Evolutionary conservation across 2,329 filamentous ascomycete species (phyloP).

Genomic region (Clathrospora elynae): DNA sequence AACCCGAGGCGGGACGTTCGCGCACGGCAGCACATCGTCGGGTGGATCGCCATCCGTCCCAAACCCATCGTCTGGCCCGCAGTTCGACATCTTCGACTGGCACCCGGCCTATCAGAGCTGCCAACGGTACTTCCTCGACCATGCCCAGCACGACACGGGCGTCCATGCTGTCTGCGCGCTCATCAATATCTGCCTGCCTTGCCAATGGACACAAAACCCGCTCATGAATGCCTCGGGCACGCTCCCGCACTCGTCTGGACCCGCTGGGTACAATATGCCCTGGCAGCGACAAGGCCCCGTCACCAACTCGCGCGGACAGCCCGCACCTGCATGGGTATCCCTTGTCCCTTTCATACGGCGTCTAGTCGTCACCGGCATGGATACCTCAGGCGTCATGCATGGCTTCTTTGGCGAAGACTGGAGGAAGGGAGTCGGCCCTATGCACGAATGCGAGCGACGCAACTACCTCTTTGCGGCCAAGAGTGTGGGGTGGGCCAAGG

Average conservation of each 20-base stretch:
- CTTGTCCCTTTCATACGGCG: constrained; percentile 89
- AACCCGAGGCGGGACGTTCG: constrained; percentile 34
- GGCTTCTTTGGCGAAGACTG: constrained; percentile 98
- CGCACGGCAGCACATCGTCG: constrained; percentile 31
- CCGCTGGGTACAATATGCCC: constrained; percentile 44
- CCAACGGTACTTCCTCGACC: constrained; percentile 87
- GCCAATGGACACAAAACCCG: constrained; percentile 67
- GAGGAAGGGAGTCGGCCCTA: constrained; percentile 74
- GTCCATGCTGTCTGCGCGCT: constrained; percentile 90
- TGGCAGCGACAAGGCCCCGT: constrained; percentile 52
- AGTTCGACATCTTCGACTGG: constrained; percentile 88
- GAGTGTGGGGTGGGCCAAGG: constrained; percentile 84
- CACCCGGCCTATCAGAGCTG: constrained; percentile 89
- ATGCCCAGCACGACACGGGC: constrained; percentile 79
- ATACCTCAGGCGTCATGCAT: constrained; percentile 82
- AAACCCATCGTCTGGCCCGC: constrained; percentile 33
- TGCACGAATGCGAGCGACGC: constrained; percentile 86
- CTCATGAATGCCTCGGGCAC: constrained; percentile 48
- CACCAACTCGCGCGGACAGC: constrained; percentile 45
- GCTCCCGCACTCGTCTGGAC: constrained; percentile 38
- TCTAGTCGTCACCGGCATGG: constrained; percentile 88
- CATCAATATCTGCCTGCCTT: constrained; percentile 89
- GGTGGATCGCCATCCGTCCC: constrained; percentile 32
- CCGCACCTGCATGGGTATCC: constrained; percentile 61
- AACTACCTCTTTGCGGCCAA: constrained; percentile 97